Conservation (phyloP, 2,329 filamentous ascomycete species). For the Tolypocladium paradoxum region DNA sequence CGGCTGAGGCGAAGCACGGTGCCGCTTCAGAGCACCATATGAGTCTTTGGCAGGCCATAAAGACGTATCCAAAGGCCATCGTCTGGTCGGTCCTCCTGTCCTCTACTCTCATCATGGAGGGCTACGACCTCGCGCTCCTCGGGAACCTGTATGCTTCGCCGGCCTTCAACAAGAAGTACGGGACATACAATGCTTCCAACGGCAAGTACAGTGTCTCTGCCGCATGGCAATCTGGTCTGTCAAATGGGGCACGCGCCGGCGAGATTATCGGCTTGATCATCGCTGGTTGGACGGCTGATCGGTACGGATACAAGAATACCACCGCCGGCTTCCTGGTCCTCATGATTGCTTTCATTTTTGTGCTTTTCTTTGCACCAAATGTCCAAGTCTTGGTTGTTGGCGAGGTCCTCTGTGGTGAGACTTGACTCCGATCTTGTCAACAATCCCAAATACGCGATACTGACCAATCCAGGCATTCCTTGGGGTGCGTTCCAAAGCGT, state of each 20-base stretch:
- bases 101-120: conserved; percentile 37
- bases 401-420: conserved; percentile 30
- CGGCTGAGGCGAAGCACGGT: conserved; percentile 28
- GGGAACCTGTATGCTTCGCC: conserved; percentile 37
- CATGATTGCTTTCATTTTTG: conserved; percentile 40
- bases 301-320: conserved; percentile 38
- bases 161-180: conserved; percentile 34
- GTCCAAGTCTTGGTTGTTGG: conserved; percentile 35
- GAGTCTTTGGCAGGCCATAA: conserved; percentile 27
- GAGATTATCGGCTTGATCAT: conserved; percentile 44
- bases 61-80: conserved; percentile 35
- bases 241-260: conserved; percentile 41
- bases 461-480: conserved; percentile 30
- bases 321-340: conserved; percentile 34
- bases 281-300: conserved; percentile 40
- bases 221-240: conserved; percentile 46
- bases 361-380: conserved; percentile 40
- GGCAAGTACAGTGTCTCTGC: conserved; percentile 37
- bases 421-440: not conserved
- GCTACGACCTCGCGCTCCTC: conserved; percentile 39
- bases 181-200: conserved; percentile 19
- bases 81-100: conserved; percentile 36
- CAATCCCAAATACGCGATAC: not conserved
- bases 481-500: conserved; percentile 43
- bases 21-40: conserved; percentile 29